These are phyloP conservation scores for Boletus speciosus DNA, from an alignment of 768 basidiomycete genomes.

Conservation along the genomic window DNA sequence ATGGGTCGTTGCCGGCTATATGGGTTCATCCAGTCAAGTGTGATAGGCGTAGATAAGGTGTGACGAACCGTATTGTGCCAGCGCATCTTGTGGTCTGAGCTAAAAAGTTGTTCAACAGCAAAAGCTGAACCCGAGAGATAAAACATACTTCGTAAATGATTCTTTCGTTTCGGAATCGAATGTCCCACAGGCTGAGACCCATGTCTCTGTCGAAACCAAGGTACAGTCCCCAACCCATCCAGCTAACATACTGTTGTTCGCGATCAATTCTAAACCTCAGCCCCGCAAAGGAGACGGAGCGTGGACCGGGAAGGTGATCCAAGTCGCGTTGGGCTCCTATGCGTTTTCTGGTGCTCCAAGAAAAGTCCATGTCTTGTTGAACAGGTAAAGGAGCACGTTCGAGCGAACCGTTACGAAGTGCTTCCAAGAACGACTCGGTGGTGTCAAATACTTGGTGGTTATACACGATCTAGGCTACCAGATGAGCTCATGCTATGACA, in stretches of 20 bases:
- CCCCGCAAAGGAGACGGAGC: conserved; percentile 58
- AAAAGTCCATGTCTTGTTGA: conserved; percentile 31
- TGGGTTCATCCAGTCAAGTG: background rate
- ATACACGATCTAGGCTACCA: conserved; percentile 45
- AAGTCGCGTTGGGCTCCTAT: conserved; percentile 44
- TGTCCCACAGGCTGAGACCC: conserved; percentile 60
- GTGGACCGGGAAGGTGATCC: conserved; percentile 63
- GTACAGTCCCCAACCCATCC: conserved; percentile 66
- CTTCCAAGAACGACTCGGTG: conserved; percentile 47
- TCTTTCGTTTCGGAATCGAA: conserved; percentile 53
- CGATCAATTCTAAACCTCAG: conserved; percentile 54
- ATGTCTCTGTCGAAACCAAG: conserved; percentile 65
- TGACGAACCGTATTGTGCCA: conserved; percentile 52
- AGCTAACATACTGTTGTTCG: conserved; percentile 52
- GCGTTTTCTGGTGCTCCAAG: conserved; percentile 48
- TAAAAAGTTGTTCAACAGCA: conserved; percentile 14
- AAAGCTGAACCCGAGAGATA: background rate
- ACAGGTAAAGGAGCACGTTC: conserved; percentile 35
- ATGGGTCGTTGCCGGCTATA: conserved; percentile 57
- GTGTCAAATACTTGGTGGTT: conserved; percentile 54
- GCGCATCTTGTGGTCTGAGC: conserved; percentile 60
- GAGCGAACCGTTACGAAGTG: conserved; percentile 52
- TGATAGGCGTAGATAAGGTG: background rate
- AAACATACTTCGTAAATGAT: conserved; percentile 55
- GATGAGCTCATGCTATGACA: background rate